Evolutionary conservation across 768 basidiomycete genomes (phyloP), one percentile per base, ranked within the genome.

Genomic region (Trichaptum fuscoviolaceum): DNA sequence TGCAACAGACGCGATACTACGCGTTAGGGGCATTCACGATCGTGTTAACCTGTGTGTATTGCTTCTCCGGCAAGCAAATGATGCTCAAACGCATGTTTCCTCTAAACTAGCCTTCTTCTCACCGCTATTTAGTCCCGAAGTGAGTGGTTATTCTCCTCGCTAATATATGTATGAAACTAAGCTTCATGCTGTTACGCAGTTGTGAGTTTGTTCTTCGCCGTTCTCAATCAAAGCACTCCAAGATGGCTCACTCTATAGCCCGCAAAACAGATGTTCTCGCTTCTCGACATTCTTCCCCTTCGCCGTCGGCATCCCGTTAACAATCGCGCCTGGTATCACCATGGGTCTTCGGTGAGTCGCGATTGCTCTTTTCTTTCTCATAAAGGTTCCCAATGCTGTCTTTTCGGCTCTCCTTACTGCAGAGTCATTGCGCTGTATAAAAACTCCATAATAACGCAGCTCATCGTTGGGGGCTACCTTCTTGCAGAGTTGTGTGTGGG

Each of bases 101-200:
- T 52, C 42, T 15, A 52, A 52, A 15, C 18, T 18, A 61, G 59
- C 59, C 12, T 61, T 61, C 30, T 61, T 61, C 30, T 61, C 59
- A 17, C 59, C 59, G 12, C 23, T 61, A 18, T 61, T 61, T 34
- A 5, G 9, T 25, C 59, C 24, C 30, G 23, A 61, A 61, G 59
- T 61, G 23, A 25, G 59, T 61, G 15, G 24, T 61, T 12, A 34
- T 18, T 61, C 30, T 34, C 10, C 59, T 18, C 8, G 10, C 59
- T 3, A 25, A 2, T 20, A 12, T 4, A 15, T 52, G 30, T 3
- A 58, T n/a, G 20, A n/a, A 3, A 7, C 20, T 58, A 58, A 58
- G 4, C 9, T n/a, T n/a, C 57, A 2, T 26, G 4, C 30, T 7
- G 25, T 26, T n/a, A 2, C 23, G 2, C 8, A 61, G 59, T 3